These are phyloP conservation scores for Zygosaccharomyces pseudobailii DNA, from an alignment of 1,139 yeast species.

Conservation along the genomic window DNA sequence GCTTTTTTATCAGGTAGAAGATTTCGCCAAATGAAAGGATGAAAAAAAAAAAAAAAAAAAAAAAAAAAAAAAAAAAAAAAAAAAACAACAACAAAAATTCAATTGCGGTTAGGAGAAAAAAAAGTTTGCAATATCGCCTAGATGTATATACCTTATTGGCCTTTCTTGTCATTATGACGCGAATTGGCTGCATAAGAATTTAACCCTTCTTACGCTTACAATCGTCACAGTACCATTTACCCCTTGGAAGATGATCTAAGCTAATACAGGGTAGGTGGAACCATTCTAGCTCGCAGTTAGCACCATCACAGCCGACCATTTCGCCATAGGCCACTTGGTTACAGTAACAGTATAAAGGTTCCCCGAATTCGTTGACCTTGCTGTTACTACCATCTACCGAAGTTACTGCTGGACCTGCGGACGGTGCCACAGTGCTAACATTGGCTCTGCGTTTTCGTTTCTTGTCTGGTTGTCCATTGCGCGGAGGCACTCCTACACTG, in stretches of 20 bases:
- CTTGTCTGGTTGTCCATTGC: constrained; percentile 9
- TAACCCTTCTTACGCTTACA: constrained; percentile 39
- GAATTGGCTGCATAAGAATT: background rate
- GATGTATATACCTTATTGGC: background rate
- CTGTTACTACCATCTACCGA: constrained; percentile 11
- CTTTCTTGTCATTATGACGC: background rate
- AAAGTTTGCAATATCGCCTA: background rate
- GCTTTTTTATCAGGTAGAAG: background rate
- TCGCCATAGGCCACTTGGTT: constrained; percentile 96
- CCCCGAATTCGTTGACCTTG: constrained; percentile 34
- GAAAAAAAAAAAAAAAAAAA: background rate
- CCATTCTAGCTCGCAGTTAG: constrained; percentile 91
- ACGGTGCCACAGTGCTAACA: constrained; percentile 9
- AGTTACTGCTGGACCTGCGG: constrained; percentile 9
- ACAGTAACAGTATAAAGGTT: constrained; percentile 92
- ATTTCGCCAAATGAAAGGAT: background rate
- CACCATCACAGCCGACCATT: constrained; percentile 98
- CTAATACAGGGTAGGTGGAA: constrained; percentile 96
- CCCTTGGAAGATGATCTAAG: constrained; percentile 83
- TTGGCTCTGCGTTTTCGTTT: constrained; percentile 16
- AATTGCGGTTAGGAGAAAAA: background rate
- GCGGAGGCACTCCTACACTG: constrained; percentile 1
- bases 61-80: background rate
- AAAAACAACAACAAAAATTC: background rate
- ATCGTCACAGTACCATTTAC: constrained; percentile 96